These are phyloP conservation scores for Hypoxylon fuscum DNA, from an alignment of 495 filamentous ascomycete genomes.

Conservation along the genomic window DNA sequence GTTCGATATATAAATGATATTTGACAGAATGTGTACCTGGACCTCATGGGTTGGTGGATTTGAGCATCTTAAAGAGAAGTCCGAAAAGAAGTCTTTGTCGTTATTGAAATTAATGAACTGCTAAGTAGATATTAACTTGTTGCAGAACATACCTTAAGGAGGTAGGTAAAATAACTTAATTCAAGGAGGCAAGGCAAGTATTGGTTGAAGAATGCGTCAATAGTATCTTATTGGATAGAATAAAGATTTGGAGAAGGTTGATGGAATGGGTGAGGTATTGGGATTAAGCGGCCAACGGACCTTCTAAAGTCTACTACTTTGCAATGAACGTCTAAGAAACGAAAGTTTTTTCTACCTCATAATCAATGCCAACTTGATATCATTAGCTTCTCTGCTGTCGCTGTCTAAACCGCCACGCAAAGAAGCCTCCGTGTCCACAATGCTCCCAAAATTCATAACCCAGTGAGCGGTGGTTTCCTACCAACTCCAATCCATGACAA, in stretches of 20 bases:
- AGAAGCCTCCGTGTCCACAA: background rate
- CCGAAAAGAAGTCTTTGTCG: too few species aligned
- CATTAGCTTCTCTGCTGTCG: conserved; percentile 3
- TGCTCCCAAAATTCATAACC: background rate
- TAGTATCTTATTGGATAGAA: too few species aligned
- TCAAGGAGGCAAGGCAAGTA: too few species aligned
- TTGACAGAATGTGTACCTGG: too few species aligned
- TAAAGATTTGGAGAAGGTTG: background rate
- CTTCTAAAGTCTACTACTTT: conserved; percentile 7
- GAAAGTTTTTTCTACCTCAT: conserved; percentile 19
- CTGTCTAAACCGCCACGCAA: background rate
- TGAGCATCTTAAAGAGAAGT: too few species aligned
- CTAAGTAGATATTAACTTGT: too few species aligned
- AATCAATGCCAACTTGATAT: conserved; percentile 10
- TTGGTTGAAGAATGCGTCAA: too few species aligned
- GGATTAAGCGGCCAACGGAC: conserved; percentile 8
- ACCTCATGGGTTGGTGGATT: too few species aligned
- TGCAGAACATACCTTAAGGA: too few species aligned
- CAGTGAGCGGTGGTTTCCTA: background rate
- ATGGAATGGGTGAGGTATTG: background rate
- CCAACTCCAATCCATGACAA: conserved; percentile 9
- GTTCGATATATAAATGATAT: too few species aligned
- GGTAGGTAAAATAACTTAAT: too few species aligned
- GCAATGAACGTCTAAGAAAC: conserved; percentile 29
- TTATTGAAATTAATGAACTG: too few species aligned